Percentiles rank a stretch among this genome's conserved stretches.
Evolutionary conservation across 2,329 filamentous ascomycete genomes (phyloP).

Genomic region (Colletotrichum sp.): DNA sequence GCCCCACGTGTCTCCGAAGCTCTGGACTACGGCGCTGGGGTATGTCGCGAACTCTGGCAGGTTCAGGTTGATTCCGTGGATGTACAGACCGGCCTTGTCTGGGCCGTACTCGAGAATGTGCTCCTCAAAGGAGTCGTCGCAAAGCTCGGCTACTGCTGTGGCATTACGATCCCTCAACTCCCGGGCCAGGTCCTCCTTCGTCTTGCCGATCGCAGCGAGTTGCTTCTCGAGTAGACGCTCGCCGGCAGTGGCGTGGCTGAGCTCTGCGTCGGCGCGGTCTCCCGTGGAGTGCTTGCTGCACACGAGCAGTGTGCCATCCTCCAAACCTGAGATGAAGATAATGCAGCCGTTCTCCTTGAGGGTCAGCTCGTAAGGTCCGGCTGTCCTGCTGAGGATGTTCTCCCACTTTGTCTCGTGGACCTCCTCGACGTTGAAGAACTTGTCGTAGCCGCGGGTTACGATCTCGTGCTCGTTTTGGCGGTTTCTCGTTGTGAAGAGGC

Average conservation of each 20-base stretch:
- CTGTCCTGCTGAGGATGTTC: constrained; percentile 76
- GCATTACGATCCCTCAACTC: constrained; percentile 81
- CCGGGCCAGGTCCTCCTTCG: constrained; percentile 76
- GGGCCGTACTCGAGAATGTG: constrained; percentile 90
- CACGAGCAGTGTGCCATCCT: constrained; percentile 89
- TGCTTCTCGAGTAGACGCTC: constrained; percentile 84
- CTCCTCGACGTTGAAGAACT: constrained; percentile 96
- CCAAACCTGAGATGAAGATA: constrained; percentile 92
- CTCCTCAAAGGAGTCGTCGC: constrained; percentile 95
- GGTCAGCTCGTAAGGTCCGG: constrained; percentile 91
- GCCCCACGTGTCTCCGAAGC: constrained; percentile 91
- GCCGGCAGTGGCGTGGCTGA: constrained; percentile 85
- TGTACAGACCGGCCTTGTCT: constrained; percentile 85
- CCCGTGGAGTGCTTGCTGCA: constrained; percentile 99
- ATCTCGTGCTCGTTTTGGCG: constrained; percentile 75
- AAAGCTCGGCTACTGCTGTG: constrained; percentile 96
- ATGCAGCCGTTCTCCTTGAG: constrained; percentile 99
- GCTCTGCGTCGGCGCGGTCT: constrained; percentile 68
- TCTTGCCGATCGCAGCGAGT: constrained; percentile 77
- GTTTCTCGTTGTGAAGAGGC: constrained; percentile 85
- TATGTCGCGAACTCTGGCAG: constrained; percentile 91
- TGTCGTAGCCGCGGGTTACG: constrained; percentile 90
- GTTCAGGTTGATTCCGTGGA: constrained; percentile 96
- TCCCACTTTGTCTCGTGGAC: constrained; percentile 82
- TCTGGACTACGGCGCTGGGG: constrained; percentile 80